A percentile compares a stretch with the other conserved stretches of the same genome.
phyloP scores from a whole-genome alignment of 805 yeast genomes.

The Wickerhamiella bombiphila region DNA sequence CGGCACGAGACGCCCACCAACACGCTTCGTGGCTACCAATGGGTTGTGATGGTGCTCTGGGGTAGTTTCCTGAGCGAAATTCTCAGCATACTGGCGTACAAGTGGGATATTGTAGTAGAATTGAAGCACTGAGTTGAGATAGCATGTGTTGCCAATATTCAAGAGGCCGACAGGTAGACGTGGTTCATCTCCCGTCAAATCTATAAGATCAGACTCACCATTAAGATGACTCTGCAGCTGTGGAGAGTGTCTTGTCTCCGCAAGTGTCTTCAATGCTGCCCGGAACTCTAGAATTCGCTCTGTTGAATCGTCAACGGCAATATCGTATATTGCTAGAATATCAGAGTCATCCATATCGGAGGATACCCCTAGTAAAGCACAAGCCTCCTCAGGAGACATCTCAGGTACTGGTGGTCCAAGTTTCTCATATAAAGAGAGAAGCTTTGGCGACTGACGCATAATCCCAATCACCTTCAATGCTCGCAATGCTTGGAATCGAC shows the following conservation, averaged over 20 bases:
- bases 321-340: conserved; percentile 57
- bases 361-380: conserved; percentile 35
- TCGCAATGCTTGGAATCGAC: conserved; percentile 3
- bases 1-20: conserved; percentile 80
- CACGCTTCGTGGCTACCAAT: conserved; percentile 37
- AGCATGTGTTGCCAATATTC: conserved; percentile 93
- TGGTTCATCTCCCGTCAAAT: conserved; percentile 3
- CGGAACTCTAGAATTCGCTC: conserved; percentile 44
- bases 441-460: conserved; percentile 4
- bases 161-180: conserved; percentile 76
- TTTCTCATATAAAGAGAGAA: conserved; percentile 3
- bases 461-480: conserved; percentile 16
- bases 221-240: conserved; percentile 41
- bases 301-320: conserved; percentile 35
- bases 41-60: conserved; percentile 21
- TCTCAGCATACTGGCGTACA: conserved; percentile 43
- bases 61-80: conserved; percentile 1
- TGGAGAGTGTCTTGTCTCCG: conserved; percentile 38
- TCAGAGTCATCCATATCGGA: conserved; percentile 51
- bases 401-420: conserved; percentile 28
- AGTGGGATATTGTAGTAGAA: conserved; percentile 81
- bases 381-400: conserved; percentile 33
- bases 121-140: conserved; percentile 77
- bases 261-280: conserved; percentile 42
- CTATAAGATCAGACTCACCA: conserved; percentile 35